phyloP scores from a whole-genome alignment of 2,329 filamentous ascomycete species.

The Fusarium pseudocircinatum region DNA sequence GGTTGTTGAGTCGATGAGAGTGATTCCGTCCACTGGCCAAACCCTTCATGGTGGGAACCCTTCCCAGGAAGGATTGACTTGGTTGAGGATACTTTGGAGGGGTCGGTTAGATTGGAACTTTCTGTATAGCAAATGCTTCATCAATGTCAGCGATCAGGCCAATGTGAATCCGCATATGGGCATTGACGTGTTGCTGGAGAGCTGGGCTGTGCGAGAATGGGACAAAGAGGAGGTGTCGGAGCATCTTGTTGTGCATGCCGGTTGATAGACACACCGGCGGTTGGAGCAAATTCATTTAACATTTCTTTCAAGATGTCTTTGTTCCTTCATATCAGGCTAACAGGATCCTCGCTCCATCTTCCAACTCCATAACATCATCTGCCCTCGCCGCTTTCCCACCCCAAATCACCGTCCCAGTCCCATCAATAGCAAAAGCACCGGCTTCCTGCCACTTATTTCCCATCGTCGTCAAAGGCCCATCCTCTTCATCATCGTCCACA shows the following conservation, averaged over 20 bases:
- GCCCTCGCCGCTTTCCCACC: conserved; percentile 58
- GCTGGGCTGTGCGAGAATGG: not conserved
- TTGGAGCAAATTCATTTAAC: not conserved
- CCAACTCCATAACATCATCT: conserved; percentile 64
- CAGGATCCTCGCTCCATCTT: conserved; percentile 56
- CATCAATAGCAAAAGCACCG: conserved; percentile 62
- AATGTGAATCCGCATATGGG: not conserved
- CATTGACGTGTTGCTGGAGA: not conserved
- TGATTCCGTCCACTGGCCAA: not conserved
- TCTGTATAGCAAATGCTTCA: not conserved
- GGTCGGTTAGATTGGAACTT: conserved; percentile 7
- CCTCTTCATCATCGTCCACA: conserved; percentile 40
- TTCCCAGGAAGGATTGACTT: not conserved
- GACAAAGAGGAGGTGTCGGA: not conserved
- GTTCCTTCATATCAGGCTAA: conserved; percentile 32
- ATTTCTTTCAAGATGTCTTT: not conserved
- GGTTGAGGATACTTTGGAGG: not conserved
- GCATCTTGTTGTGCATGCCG: not conserved
- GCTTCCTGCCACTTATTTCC: conserved; percentile 67
- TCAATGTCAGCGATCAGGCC: not conserved
- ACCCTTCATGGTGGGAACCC: not conserved
- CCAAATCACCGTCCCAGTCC: conserved; percentile 60
- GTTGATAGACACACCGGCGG: too few relatives aligned
- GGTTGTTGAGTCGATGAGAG: not conserved
- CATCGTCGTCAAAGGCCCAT: conserved; percentile 56